phyloP scores from a whole-genome alignment of 805 yeast species.

The Pichia membranifaciens region DNA sequence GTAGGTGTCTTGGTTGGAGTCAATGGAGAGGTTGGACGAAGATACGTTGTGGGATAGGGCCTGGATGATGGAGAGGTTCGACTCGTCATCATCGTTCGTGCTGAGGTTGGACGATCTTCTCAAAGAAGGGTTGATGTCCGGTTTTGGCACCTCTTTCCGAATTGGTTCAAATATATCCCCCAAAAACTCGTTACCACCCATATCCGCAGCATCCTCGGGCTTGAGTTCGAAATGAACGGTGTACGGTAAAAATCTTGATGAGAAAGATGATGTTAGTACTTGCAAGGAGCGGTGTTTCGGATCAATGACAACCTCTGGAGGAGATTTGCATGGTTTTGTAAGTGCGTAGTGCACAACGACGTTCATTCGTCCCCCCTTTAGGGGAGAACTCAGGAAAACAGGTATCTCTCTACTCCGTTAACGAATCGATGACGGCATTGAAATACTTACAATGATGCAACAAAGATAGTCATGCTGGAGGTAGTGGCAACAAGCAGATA shows the following conservation, averaged over 20 bases:
- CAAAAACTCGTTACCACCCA: conserved; percentile 15
- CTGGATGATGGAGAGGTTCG: conserved; percentile 24
- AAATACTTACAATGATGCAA: conserved; percentile 59
- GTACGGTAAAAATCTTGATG: conserved; percentile 58
- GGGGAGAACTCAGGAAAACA: too few species aligned
- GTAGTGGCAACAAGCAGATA: not conserved
- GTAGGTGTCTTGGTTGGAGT: conserved; percentile 8
- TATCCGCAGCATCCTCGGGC: conserved; percentile 9
- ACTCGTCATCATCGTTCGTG: conserved; percentile 9
- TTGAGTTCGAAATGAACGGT: conserved; percentile 62
- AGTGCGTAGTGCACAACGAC: too few species aligned
- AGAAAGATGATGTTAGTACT: conserved; percentile 16
- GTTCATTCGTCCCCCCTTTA: too few species aligned
- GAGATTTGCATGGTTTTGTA: too few species aligned
- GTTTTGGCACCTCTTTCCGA: not conserved
- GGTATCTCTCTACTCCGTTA: not conserved
- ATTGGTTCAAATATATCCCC: conserved; percentile 27
- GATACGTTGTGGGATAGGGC: conserved; percentile 18
- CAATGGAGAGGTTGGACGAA: conserved; percentile 8
- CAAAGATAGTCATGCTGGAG: conserved; percentile 54
- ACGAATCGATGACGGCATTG: too few species aligned
- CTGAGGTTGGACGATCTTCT: not conserved
- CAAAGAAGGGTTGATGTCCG: not conserved
- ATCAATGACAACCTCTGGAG: too few species aligned
- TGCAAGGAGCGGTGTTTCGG: too few species aligned